phyloP scores from a whole-genome alignment of 2,329 filamentous ascomycete species.

The Fusarium globosum region DNA sequence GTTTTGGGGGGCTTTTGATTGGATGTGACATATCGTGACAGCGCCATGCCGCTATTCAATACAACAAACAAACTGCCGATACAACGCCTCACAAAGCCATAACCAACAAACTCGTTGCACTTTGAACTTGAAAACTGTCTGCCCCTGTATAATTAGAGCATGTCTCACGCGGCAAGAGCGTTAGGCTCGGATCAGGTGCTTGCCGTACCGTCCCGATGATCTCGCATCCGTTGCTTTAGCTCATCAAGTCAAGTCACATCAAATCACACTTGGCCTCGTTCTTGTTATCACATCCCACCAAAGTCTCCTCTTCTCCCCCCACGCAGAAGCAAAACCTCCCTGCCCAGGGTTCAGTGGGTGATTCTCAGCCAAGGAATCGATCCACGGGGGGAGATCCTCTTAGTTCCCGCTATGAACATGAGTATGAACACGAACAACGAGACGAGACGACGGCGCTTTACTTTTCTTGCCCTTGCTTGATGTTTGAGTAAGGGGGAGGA shows the following conservation, averaged over 20 bases:
- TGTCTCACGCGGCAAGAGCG: slow-evolving; percentile 25
- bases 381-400: slow-evolving; percentile 27
- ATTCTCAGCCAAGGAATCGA: slow-evolving; percentile 30
- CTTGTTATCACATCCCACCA: slow-evolving; percentile 6
- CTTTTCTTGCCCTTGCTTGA: slow-evolving; percentile 2
- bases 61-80: slow-evolving; percentile 16
- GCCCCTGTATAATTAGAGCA: slow-evolving; percentile 1
- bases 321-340: slow-evolving; percentile 13
- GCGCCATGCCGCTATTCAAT: slow-evolving; percentile 18
- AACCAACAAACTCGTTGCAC: slow-evolving; percentile 1
- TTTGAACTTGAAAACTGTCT: not conserved
- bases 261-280: not conserved
- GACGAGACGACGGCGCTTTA: slow-evolving; percentile 3
- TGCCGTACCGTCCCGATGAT: slow-evolving; percentile 36
- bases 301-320: slow-evolving; percentile 15
- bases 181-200: slow-evolving; percentile 38
- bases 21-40: slow-evolving; percentile 11
- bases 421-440: not conserved
- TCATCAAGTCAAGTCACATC: not conserved
- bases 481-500: slow-evolving; percentile 7
- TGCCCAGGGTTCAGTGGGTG: not conserved
- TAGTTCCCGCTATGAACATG: slow-evolving; percentile 26
- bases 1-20: slow-evolving; percentile 9
- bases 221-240: slow-evolving; percentile 30
- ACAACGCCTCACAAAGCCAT: slow-evolving; percentile 1